These are phyloP conservation scores for Coemansia sp. DNA, from an alignment of 371 early-diverging fungal genomes.

Conservation along the genomic window DNA sequence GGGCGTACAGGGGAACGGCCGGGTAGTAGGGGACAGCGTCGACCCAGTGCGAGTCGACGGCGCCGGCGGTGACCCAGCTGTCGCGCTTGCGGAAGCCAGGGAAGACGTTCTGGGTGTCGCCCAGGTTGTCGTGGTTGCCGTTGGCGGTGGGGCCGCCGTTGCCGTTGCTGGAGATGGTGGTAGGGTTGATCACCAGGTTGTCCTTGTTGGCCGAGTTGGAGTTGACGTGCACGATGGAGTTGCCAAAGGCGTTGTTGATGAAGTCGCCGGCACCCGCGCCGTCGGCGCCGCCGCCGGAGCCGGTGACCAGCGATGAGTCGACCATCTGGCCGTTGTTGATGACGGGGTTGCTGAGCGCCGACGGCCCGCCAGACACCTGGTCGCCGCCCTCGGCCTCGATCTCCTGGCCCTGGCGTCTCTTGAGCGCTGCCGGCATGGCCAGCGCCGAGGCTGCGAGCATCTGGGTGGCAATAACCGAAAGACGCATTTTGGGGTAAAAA, in stretches of 20 bases:
- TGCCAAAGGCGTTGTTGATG: slow-evolving; percentile 25
- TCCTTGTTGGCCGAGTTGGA: slow-evolving; percentile 38
- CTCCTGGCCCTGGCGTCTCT: slow-evolving; percentile 12
- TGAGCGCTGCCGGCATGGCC: slow-evolving; percentile 11
- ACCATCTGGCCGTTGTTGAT: slow-evolving; percentile 29
- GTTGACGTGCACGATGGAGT: slow-evolving; percentile 24
- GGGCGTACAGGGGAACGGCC: neutral
- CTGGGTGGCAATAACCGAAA: slow-evolving; percentile 23
- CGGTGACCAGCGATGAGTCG: slow-evolving; percentile 22
- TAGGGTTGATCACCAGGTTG: slow-evolving; percentile 31
- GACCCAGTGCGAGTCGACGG: neutral
- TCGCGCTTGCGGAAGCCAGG: slow-evolving; percentile 16
- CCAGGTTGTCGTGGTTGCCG: slow-evolving; percentile 21
- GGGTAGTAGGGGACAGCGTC: neutral
- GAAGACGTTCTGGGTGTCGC: slow-evolving; percentile 13
- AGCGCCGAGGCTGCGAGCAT: slow-evolving; percentile 11
- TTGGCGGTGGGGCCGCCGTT: slow-evolving; percentile 28
- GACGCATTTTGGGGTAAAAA: slow-evolving; percentile 15
- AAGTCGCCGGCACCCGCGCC: slow-evolving; percentile 3
- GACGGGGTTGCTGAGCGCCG: slow-evolving; percentile 25
- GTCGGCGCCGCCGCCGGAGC: neutral
- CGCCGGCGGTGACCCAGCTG: slow-evolving; percentile 7
- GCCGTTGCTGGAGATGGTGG: slow-evolving; percentile 13
- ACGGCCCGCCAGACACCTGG: slow-evolving; percentile 16
- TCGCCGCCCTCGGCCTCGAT: slow-evolving; percentile 20